Base-by-base conservation (phyloP, 2,329 filamentous ascomycete species). In the Diplodia corticola region DNA sequence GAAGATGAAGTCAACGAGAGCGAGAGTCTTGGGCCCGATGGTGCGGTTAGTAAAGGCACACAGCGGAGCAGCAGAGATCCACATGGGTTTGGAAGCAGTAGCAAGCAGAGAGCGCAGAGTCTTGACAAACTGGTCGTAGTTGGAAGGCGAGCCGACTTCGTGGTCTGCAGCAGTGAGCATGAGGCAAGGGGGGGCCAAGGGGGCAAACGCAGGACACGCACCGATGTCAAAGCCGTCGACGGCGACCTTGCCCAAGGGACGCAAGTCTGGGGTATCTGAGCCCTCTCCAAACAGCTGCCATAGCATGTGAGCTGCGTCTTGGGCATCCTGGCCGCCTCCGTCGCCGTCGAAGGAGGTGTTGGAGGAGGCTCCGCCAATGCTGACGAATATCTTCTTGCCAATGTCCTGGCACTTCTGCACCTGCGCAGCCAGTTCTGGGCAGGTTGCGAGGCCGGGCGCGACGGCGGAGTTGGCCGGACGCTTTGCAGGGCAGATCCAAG, bases 181-280 rank as follows among this genome's bases (percentile, higher is more conserved):
- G 30, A 53, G 22, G 48, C 60, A 54, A 64, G 24, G 46, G 35
- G 5, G 30, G 44, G 22, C 33, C 60, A 54, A 64, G 24, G 46
- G 35, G 5, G 20, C 22, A 13, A 5, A n/a, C 6, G 22, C 22
- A 53, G 30, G 20, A 5, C 10, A 24, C 33, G 51, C 26, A 64
- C 60, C 63, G 12, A 65, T 65, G 51, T 65, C 63, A 37, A 65
- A 65, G 26, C 63, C 63, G 30, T 65, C 63, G 35, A 65, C 50
- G n/a, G 30, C 13, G 15, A 49, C 63, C 5, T 65, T 44, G 10
- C 40, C 63, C 4, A 65, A 17, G 22, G 63, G 63, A 24, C 63
- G 50, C 26, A 65, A 13, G 9, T 57, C 26, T 2, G 63, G 37
- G 15, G 22, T 9, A 22, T 37, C 24, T 3, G 26, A 46, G 2